Base-by-base conservation (phyloP, 805 yeast genomes). In the Schwanniomyces sp. region DNA sequence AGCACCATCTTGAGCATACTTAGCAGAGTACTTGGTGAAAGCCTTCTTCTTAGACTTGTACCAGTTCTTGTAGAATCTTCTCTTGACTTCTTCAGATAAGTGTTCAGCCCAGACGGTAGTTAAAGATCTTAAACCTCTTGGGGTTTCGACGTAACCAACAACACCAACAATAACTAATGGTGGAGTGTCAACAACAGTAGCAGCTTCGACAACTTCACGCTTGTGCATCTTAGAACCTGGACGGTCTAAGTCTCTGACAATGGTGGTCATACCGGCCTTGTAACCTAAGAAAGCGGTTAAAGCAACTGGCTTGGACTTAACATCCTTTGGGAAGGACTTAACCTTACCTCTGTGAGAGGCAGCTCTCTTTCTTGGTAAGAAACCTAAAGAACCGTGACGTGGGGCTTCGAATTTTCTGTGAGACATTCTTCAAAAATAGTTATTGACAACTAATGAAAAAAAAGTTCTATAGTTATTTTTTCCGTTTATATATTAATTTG, bases 31-130 rank as follows among this genome's bases (percentile, higher is more conserved):
- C 82, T 92, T 91, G 88, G 98, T 88, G 95, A 94, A 94, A 72
- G 99, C 99, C 92, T 91, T 91, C 96, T 94, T 94, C 92, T 94
- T 94, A 66, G 97, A 86, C 86, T 91, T 91, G 96, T 89, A 94
- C 99, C 99, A 94, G 96, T 92, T 94, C 90, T 91, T 94, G 97
- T 94, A 94, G 96, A 94, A 94, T 85, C 97, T 90, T 86, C 99
- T 90, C 88, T 86, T 92, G 79, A 94, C 85, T 81, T 94, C 99
- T 76, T 94, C 99, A 71, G 96, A 88, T 74, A 94, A 85, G 82
- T 94, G 99, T 85, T 94, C 98, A 72, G 99, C 99, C 99, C 99
- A 94, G 75, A 94, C 99, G 72, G 99, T 94, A 78, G 98, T 90
- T 78, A 94, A 86, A 58, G 99, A 90, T 82, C 99, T 91, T 75